phyloP scores from a whole-genome alignment of 345 rosid genomes.

The Gossypium longicalyx region DNA sequence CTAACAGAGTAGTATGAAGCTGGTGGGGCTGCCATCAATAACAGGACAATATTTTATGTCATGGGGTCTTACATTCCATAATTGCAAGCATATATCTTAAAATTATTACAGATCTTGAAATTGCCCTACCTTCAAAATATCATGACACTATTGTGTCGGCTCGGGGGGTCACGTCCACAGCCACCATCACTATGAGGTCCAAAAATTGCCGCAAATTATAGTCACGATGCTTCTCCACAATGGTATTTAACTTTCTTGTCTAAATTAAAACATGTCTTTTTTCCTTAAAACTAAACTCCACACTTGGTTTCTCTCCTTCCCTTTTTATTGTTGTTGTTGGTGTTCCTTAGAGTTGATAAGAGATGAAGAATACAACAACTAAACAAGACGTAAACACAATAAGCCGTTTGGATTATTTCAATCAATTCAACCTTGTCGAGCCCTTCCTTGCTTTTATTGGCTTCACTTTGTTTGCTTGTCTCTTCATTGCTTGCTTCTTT shows the following conservation, averaged over 20 bases:
- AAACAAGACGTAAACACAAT: constrained; percentile 16
- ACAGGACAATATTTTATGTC: neutral
- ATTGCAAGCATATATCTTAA: neutral
- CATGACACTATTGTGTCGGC: neutral
- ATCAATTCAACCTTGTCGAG: constrained; percentile 46
- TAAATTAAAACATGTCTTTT: no score
- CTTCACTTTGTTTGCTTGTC: constrained; percentile 33
- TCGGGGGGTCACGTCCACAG: neutral
- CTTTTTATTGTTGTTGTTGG: neutral
- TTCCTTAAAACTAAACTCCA: neutral
- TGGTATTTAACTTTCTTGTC: neutral
- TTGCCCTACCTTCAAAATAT: neutral
- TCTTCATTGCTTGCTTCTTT: constrained; percentile 41
- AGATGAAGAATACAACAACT: constrained; percentile 9
- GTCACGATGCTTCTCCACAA: neutral
- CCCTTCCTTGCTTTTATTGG: constrained; percentile 38
- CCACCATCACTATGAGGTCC: neutral
- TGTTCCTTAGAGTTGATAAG: neutral
- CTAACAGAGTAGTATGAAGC: no score
- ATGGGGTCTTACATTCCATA: neutral
- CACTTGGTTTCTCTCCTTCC: neutral
- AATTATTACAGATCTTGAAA: neutral
- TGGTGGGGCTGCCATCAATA: neutral
- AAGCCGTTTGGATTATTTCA: constrained; percentile 37
- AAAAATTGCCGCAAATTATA: neutral